Percentiles rank a stretch among this genome's conserved stretches.
Evolutionary conservation across 768 basidiomycete species (phyloP).

Genomic region (Termitomyces bulborhizus): DNA sequence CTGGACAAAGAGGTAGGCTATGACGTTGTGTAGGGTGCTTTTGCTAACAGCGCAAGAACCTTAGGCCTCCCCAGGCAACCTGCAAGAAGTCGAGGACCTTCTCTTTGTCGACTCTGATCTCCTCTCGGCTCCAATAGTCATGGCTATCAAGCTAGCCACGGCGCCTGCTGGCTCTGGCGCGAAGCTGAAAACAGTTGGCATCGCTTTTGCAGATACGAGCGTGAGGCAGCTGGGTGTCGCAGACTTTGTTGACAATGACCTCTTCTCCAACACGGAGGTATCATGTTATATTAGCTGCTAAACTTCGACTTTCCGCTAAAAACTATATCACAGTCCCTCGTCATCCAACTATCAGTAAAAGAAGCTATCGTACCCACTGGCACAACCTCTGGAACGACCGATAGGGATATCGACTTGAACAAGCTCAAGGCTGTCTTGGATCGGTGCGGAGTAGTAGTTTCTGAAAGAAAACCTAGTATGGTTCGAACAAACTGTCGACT

Average conservation of each 20-base stretch:
- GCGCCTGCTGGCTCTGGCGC: conserved; percentile 45
- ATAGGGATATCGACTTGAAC: conserved; percentile 81
- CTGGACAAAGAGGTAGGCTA: conserved; percentile 70
- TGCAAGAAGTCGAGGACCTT: conserved; percentile 72
- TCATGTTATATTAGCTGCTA: conserved; percentile 22
- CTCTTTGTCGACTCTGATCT: conserved; percentile 82
- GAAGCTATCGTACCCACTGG: conserved; percentile 83
- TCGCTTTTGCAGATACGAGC: conserved; percentile 91
- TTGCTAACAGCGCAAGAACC: background rate
- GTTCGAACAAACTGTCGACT: background rate
- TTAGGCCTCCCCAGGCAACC: conserved; percentile 59
- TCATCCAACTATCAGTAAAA: conserved; percentile 97
- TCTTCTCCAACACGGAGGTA: conserved; percentile 95
- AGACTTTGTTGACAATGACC: conserved; percentile 91
- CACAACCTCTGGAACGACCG: conserved; percentile 64
- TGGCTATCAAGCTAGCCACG: conserved; percentile 77
- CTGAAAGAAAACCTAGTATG: conserved; percentile 84
- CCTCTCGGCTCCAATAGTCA: conserved; percentile 77
- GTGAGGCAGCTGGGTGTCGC: conserved; percentile 80
- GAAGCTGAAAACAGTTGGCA: conserved; percentile 69
- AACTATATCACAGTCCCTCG: conserved; percentile 58
- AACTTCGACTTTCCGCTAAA: background rate
- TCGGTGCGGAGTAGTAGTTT: conserved; percentile 84
- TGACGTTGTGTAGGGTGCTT: background rate
- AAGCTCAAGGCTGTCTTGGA: conserved; percentile 86